Evolutionary conservation across 805 yeast genomes (phyloP).

Genomic region (Candida ulmi): DNA sequence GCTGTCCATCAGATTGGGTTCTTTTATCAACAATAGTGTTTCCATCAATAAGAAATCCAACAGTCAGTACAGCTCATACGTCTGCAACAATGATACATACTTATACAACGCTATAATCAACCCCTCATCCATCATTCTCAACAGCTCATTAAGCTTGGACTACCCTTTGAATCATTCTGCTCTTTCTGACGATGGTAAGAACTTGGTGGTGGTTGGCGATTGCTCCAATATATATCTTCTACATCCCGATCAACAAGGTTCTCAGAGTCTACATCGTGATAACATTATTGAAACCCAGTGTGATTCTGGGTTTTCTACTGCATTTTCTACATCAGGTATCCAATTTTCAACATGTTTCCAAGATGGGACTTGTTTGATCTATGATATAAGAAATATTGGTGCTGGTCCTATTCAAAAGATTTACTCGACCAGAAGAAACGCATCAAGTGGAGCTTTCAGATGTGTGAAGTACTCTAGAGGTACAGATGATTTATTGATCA

Average conservation of each 20-base stretch:
- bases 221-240: constrained; percentile 55
- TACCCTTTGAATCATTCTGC: constrained; percentile 74
- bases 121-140: constrained; percentile 39
- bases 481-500: constrained; percentile 67
- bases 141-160: constrained; percentile 42
- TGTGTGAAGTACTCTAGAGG: constrained; percentile 57
- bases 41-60: constrained; percentile 40
- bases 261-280: constrained; percentile 22
- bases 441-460: constrained; percentile 61
- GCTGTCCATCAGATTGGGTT: constrained; percentile 60
- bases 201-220: constrained; percentile 72
- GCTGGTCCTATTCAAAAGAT: constrained; percentile 47
- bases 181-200: constrained; percentile 56
- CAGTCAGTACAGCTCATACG: constrained; percentile 47
- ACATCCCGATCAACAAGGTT: constrained; percentile 31
- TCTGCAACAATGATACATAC: constrained; percentile 80
- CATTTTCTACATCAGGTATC: constrained; percentile 69
- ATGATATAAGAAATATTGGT: constrained; percentile 62
- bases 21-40: constrained; percentile 79
- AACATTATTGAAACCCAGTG: constrained; percentile 49
- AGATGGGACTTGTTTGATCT: constrained; percentile 74
- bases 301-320: constrained; percentile 80
- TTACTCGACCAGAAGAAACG: constrained; percentile 52
- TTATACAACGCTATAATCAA: constrained; percentile 60
- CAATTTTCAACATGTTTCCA: constrained; percentile 80